A percentile compares a stretch with the other conserved stretches of the same genome.
Conservation (phyloP, 2,329 filamentous ascomycete species). For the Exophiala sp. region DNA sequence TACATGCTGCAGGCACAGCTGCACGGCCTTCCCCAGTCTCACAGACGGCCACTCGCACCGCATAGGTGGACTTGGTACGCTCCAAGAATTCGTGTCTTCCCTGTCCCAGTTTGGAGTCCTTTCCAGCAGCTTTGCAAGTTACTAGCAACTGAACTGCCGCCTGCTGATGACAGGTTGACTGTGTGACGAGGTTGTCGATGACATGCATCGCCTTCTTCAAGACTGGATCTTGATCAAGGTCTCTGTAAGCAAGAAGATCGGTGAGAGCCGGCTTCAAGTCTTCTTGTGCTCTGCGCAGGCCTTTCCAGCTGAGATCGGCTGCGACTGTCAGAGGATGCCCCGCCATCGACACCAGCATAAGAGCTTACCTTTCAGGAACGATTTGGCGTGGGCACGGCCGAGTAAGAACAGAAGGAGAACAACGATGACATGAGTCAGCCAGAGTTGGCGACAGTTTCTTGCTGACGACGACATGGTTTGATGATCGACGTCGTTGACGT, state of each 20-base stretch:
- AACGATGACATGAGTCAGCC: background rate
- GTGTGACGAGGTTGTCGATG: constrained; percentile 16
- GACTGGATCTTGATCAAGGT: constrained; percentile 15
- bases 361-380: constrained; percentile 17
- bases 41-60: constrained; percentile 61
- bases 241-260: constrained; percentile 17
- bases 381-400: constrained; percentile 3
- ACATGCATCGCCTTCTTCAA: constrained; percentile 22
- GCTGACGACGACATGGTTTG: too few relatives aligned
- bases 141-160: constrained; percentile 19
- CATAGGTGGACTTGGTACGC: constrained; percentile 55
- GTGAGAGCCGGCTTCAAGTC: constrained; percentile 16
- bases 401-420: background rate
- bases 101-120: constrained; percentile 15
- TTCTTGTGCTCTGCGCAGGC: constrained; percentile 2
- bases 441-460: background rate
- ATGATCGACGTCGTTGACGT: too few relatives aligned
- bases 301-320: constrained; percentile 21
- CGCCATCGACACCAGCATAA: background rate
- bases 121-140: constrained; percentile 20
- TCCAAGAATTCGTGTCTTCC: constrained; percentile 38
- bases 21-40: constrained; percentile 56
- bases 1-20: constrained; percentile 50
- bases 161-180: constrained; percentile 23
- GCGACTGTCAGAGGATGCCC: constrained; percentile 4